phyloP scores from a whole-genome alignment of 140 eudicot genomes.

The Flaveria floridana region DNA sequence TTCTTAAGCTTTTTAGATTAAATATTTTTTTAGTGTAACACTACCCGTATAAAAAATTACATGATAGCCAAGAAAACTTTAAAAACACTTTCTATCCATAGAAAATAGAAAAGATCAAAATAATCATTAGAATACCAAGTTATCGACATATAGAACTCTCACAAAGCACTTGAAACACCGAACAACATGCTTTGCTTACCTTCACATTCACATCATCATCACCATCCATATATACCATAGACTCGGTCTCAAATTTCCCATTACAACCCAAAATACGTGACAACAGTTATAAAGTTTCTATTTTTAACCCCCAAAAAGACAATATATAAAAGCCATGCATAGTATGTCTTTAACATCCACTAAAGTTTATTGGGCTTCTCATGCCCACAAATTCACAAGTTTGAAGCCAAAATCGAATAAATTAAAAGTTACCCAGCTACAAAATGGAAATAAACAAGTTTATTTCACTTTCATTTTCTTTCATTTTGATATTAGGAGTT shows the following conservation, averaged over 20 bases:
- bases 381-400: background rate
- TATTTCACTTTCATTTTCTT: constrained; percentile 30
- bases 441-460: constrained; percentile 36
- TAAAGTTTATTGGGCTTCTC: constrained; percentile 15
- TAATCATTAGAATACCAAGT: too few relatives aligned
- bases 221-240: constrained; percentile 11
- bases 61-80: too few relatives aligned
- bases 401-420: background rate
- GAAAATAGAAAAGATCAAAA: too few relatives aligned
- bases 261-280: background rate
- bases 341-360: background rate
- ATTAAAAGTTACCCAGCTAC: background rate
- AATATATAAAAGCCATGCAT: background rate
- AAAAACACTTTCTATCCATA: too few relatives aligned
- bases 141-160: background rate
- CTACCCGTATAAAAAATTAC: too few relatives aligned
- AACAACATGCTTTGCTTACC: background rate
- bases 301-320: constrained; percentile 1
- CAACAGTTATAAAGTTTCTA: background rate
- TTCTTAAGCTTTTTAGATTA: too few relatives aligned
- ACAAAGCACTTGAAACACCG: background rate
- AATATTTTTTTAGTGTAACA: too few relatives aligned
- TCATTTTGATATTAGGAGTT: constrained; percentile 40
- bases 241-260: constrained; percentile 17
- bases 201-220: background rate